Conservation (phyloP, 208 protist genomes). For the Angomonas ambiguus region DNA sequence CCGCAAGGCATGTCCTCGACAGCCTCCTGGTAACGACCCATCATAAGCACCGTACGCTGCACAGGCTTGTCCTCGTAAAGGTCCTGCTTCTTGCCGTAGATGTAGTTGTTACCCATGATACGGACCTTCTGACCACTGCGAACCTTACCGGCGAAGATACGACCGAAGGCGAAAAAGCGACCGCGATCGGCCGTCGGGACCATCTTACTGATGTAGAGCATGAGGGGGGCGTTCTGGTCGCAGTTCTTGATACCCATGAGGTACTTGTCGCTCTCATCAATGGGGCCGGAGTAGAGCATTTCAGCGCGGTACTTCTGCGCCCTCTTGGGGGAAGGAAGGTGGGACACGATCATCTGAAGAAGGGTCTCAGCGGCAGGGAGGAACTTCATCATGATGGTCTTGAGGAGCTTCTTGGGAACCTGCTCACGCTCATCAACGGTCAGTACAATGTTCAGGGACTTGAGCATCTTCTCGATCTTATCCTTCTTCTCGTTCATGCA, state of each 20-base stretch:
- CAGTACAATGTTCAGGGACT: constrained; percentile 90
- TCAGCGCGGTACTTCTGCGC: constrained; percentile 97
- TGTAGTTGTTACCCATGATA: constrained; percentile 98
- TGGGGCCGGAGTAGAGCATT: constrained; percentile 96
- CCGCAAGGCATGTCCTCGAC: constrained; percentile 97
- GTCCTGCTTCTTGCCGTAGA: constrained; percentile 98
- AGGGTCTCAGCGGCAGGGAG: constrained; percentile 97
- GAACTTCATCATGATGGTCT: constrained; percentile 98
- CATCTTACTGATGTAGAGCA: constrained; percentile 99
- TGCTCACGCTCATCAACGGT: constrained; percentile 88
- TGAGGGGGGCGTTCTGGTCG: constrained; percentile 93
- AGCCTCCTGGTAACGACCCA: constrained; percentile 94
- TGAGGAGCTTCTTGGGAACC: constrained; percentile 94
- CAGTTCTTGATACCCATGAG: constrained; percentile 91
- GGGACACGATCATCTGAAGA: constrained; percentile 98
- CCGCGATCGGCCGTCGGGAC: constrained; percentile 97
- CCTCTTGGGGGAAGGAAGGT: constrained; percentile 97
- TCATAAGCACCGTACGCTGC: constrained; percentile 71
- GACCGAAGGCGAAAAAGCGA: constrained; percentile 71
- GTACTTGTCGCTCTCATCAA: constrained; percentile 90
- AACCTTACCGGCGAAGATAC: constrained; percentile 91
- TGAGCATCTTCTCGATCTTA: constrained; percentile 93
- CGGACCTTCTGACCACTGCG: constrained; percentile 97
- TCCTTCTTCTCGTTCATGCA: constrained; percentile 95
- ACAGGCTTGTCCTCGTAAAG: constrained; percentile 67